Percentiles rank a stretch among this genome's conserved stretches.
Conservation (phyloP, 2,329 filamentous ascomycete genomes). For the Alternaria sp. region DNA sequence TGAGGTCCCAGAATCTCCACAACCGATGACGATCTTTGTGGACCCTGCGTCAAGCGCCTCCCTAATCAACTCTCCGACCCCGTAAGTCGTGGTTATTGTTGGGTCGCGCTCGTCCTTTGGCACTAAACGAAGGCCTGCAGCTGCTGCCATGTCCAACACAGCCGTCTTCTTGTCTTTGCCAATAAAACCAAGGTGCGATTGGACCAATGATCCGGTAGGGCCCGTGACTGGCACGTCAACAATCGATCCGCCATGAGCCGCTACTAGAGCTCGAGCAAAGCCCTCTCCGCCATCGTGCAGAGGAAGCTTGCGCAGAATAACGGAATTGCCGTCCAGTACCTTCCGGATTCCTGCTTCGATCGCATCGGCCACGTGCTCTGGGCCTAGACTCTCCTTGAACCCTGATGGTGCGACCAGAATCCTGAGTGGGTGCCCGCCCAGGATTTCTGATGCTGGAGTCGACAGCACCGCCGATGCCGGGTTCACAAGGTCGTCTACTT, state of each 20-base stretch:
- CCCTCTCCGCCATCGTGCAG: constrained; percentile 65
- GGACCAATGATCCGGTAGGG: constrained; percentile 54
- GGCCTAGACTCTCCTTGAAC: constrained; percentile 64
- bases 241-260: constrained; percentile 55
- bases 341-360: constrained; percentile 60
- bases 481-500: constrained; percentile 28
- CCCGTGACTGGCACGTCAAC: constrained; percentile 54
- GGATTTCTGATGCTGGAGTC: constrained; percentile 33
- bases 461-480: constrained; percentile 27
- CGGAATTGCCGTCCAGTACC: constrained; percentile 52
- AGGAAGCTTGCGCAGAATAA: constrained; percentile 59
- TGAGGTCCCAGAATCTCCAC: constrained; percentile 64
- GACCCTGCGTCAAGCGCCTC: constrained; percentile 59
- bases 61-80: constrained; percentile 60
- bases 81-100: constrained; percentile 60
- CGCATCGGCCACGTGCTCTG: constrained; percentile 60
- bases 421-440: constrained; percentile 32
- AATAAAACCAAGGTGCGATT: constrained; percentile 60
- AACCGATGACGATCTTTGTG: constrained; percentile 60
- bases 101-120: constrained; percentile 58
- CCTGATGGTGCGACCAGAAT: constrained; percentile 63
- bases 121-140: constrained; percentile 62
- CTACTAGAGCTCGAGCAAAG: constrained; percentile 59
- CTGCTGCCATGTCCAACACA: constrained; percentile 64
- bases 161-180: constrained; percentile 51